Percentiles rank a stretch among this genome's conserved stretches.
Conservation (phyloP, 2,329 filamentous ascomycete genomes). For the Pseudogymnoascus sp. region DNA sequence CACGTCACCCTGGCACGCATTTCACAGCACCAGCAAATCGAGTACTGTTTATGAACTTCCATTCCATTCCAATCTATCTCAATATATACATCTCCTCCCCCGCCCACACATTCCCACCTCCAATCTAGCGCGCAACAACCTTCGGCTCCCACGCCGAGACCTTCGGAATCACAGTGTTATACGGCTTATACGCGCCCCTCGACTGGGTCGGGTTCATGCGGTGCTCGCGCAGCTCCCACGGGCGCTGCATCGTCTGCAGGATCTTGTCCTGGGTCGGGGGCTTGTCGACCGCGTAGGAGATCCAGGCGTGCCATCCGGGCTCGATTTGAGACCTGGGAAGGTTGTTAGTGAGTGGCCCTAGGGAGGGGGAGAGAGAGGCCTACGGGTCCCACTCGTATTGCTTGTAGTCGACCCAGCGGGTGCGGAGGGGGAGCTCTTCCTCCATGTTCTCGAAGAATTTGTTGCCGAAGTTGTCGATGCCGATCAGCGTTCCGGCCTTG, state of each 20-base stretch:
- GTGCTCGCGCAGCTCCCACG: slow-evolving; percentile 68
- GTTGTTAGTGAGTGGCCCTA: background rate
- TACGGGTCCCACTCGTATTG: slow-evolving; percentile 74
- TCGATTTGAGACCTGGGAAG: slow-evolving; percentile 66
- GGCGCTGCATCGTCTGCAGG: slow-evolving; percentile 55
- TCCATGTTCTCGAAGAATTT: slow-evolving; percentile 90
- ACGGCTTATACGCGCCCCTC: slow-evolving; percentile 79
- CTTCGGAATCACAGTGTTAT: slow-evolving; percentile 48
- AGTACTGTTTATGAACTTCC: background rate
- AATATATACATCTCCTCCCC: slow-evolving; percentile 22
- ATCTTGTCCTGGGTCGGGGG: slow-evolving; percentile 71
- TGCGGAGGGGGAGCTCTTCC: slow-evolving; percentile 90
- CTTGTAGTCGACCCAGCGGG: slow-evolving; percentile 96
- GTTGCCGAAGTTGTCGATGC: slow-evolving; percentile 85
- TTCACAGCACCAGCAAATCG: background rate
- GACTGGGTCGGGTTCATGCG: slow-evolving; percentile 67
- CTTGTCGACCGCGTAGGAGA: slow-evolving; percentile 86
- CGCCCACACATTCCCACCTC: background rate
- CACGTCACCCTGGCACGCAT: background rate
- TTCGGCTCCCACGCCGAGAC: slow-evolving; percentile 43
- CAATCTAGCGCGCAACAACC: slow-evolving; percentile 22
- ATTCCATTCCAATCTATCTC: slow-evolving; percentile 8
- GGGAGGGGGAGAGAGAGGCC: slow-evolving; percentile 20
- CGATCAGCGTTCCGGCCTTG: slow-evolving; percentile 82
- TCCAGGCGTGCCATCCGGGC: slow-evolving; percentile 97